A percentile compares a stretch with the other conserved stretches of the same genome.
phyloP scores from a whole-genome alignment of 202 grass and related monocot species.

The Bolboschoenoplectus hybrid region DNA sequence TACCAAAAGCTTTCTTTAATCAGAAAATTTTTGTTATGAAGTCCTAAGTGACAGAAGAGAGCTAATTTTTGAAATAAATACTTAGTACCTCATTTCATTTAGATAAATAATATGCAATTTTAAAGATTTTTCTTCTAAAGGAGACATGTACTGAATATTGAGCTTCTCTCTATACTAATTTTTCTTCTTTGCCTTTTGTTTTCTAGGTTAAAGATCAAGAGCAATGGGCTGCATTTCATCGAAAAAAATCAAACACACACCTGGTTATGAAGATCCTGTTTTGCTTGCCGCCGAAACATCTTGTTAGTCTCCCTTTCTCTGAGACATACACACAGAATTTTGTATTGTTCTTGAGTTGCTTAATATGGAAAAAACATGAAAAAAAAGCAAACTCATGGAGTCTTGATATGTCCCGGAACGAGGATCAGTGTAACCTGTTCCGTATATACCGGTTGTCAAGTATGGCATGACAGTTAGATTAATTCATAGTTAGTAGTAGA shows the following conservation, averaged over 20 bases:
- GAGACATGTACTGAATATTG: background rate
- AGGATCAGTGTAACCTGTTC: background rate
- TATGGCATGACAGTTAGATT: background rate
- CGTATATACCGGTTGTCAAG: background rate
- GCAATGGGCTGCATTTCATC: slow-evolving; percentile 60
- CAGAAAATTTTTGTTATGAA: background rate
- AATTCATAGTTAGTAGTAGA: background rate
- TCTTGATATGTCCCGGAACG: background rate
- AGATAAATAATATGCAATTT: background rate
- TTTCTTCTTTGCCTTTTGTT: background rate
- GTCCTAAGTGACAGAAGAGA: background rate
- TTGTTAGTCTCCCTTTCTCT: slow-evolving; percentile 40
- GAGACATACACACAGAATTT: background rate
- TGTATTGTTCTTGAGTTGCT: background rate
- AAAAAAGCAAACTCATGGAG: background rate
- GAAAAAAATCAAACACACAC: slow-evolving; percentile 27
- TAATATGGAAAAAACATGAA: background rate
- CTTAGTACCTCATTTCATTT: too few relatives aligned
- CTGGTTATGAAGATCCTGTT: slow-evolving; percentile 52
- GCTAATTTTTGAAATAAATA: too few relatives aligned
- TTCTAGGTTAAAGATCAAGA: background rate
- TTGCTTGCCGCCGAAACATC: slow-evolving; percentile 66
- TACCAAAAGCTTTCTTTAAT: background rate
- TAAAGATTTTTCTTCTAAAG: background rate
- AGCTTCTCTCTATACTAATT: background rate